Evolutionary conservation across 257 asterid species (phyloP), one percentile per base, ranked within the genome.

Genomic region (Fraxinus quadrangulata): DNA sequence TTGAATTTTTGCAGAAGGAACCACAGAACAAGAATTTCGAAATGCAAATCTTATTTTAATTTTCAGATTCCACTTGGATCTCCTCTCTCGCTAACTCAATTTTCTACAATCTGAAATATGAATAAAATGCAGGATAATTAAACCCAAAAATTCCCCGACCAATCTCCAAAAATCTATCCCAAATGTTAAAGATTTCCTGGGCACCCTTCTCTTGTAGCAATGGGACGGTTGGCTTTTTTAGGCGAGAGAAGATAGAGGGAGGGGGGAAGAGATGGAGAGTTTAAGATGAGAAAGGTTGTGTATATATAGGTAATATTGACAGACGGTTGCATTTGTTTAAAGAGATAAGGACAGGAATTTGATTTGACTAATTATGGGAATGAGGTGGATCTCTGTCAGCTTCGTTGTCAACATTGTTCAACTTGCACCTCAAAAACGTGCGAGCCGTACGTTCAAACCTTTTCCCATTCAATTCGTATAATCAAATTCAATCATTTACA

Each of bases 301-400:
- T 37, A 69, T 65, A 54, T 61, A 65, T 66, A 4, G 36, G 4
- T 5, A 39, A 4, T 54, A 17, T 45, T 5, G 36, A 17, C n/a
- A 23, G 39, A 37, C 36, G 14, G 34, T 63, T 56, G 30, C 45
- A 16, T 31, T 13, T 11, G 17, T 3, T 6, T 63, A 24, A 23
- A 23, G 6, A 11, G 69, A 24, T 63, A 63, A 63, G 71, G 75
- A 74, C 79, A 47, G 19, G 69, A 30, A 23, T 8, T 30, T 21
- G 81, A 72, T 39, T 47, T 47, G 26, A 54, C n/a, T 6, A 19
- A 33, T 56, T 74, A n/a, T 9, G 42, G 24, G 19, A 47, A 12
- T 45, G 36, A 71, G 67, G 61, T 26, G 79, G 49, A 70, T 63
- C 21, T 47, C 42, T 75, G 82, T 79, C 80, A 76, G 80, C 70